phyloP scores from a whole-genome alignment of 805 yeast species.

The Diddensiella transvaalensis region DNA sequence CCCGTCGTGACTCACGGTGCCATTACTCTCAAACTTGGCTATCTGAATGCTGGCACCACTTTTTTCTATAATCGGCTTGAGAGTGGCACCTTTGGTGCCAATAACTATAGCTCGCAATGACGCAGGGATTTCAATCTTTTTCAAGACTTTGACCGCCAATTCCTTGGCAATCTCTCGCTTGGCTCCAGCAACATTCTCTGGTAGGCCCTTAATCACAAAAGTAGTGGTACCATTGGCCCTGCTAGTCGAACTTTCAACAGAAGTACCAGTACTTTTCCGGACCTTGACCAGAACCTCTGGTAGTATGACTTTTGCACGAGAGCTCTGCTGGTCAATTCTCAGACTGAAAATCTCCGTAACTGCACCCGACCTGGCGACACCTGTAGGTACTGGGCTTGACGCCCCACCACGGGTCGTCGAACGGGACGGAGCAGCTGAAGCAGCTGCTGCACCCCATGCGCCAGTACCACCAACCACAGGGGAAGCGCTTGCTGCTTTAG shows the following conservation, averaged over 20 bases:
- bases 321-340: constrained; percentile 63
- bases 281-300: constrained; percentile 61
- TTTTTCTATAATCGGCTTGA: constrained; percentile 71
- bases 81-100: constrained; percentile 80
- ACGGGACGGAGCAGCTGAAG: neutral
- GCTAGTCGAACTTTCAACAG: constrained; percentile 79
- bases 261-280: constrained; percentile 57
- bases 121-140: constrained; percentile 67
- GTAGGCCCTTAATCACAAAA: constrained; percentile 74
- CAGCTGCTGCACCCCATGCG: constrained; percentile 10
- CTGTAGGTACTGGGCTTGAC: constrained; percentile 23
- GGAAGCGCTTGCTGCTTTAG: constrained; percentile 4
- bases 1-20: constrained; percentile 30
- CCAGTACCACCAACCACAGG: constrained; percentile 19
- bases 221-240: constrained; percentile 73
- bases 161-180: constrained; percentile 71
- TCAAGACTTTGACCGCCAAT: constrained; percentile 68
- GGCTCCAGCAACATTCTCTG: constrained; percentile 62
- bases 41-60: constrained; percentile 71
- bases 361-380: constrained; percentile 51
- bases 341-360: constrained; percentile 79
- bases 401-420: constrained; percentile 7
- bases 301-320: constrained; percentile 59
- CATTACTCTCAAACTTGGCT: constrained; percentile 32
- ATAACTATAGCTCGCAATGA: constrained; percentile 72